Base-by-base conservation (phyloP, 2,329 filamentous ascomycete genomes). In the Tetracladium maxilliforme region DNA sequence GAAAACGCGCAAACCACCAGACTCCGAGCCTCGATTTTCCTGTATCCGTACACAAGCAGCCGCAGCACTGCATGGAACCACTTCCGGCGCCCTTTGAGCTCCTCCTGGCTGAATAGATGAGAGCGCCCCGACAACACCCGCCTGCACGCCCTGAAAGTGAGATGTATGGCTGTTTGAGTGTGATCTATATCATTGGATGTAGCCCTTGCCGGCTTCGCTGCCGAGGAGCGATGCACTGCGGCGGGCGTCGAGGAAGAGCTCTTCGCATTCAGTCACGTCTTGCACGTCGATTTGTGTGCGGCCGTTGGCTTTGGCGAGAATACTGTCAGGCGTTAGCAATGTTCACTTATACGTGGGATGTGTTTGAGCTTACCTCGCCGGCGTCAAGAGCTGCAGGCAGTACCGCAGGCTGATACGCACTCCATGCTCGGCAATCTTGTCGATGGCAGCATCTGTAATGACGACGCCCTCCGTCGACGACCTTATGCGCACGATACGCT, bases 371-470 rank as follows among this genome's bases (percentile, higher is more conserved):
- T 54, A 71, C 66, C 67, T 87, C 26, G 84, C 77, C 3, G 86
- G n/a, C n/a, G n/a, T n/a, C 40, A 98, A 62, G 38, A 98, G 57
- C 56, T 95, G 90, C 47, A 98, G 59, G 38, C 86, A 87, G 56
- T 98, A 98, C 38, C 90, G 64, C 54, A 98, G 53, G 48, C 81
- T 92, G 45, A 94, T 84, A 40, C 76, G 78, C 42, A 82, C 82
- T 37, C 90, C 90, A 40, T 92, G 76, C 43, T 80, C 70, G 21
- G 83, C 70, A 41, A 98, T 72, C 57, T 82, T 90, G 40, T 90
- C 78, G 31, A 95, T 65, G 14, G 90, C 90, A 12, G 73, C 70
- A 24, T 92, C 82, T 20, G 71, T 74, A 36, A 95, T 72, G 33
- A 69, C 64, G 22, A 93, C 71, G 24, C 71, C 70, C 55, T 94